These are phyloP conservation scores for Lipomyces orientalis DNA, from an alignment of 805 yeast genomes.

Conservation along the genomic window DNA sequence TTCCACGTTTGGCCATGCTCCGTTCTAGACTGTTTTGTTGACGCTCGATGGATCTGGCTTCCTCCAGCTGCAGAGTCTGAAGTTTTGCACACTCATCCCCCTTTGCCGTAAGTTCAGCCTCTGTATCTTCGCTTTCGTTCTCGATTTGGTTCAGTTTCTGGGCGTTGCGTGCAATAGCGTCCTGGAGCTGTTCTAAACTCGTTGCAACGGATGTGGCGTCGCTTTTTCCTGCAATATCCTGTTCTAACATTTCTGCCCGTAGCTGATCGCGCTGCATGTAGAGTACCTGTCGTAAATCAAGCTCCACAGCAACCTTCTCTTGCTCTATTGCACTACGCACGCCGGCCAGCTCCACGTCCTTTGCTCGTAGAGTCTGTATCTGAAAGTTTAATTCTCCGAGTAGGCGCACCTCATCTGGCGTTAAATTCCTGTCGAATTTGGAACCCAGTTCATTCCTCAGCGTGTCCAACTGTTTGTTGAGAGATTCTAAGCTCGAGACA, in stretches of 20 bases:
- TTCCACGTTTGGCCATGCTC: slow-evolving; percentile 63
- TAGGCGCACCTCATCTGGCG: slow-evolving; percentile 54
- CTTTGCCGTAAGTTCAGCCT: slow-evolving; percentile 43
- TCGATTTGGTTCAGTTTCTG: slow-evolving; percentile 43
- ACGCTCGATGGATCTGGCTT: slow-evolving; percentile 62
- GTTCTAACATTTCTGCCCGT: slow-evolving; percentile 35
- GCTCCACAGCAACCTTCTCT: slow-evolving; percentile 53
- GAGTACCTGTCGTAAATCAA: slow-evolving; percentile 65
- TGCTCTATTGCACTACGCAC: slow-evolving; percentile 55
- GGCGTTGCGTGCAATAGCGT: slow-evolving; percentile 44
- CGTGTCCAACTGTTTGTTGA: slow-evolving; percentile 53
- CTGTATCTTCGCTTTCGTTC: slow-evolving; percentile 32
- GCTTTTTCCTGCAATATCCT: slow-evolving; percentile 33
- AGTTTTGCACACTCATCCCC: slow-evolving; percentile 55
- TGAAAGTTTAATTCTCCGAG: slow-evolving; percentile 47
- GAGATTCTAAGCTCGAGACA: slow-evolving; percentile 46
- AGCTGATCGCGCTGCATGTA: slow-evolving; percentile 58
- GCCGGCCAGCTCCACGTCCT: slow-evolving; percentile 50
- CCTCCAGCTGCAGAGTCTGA: slow-evolving; percentile 61
- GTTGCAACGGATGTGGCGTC: slow-evolving; percentile 42
- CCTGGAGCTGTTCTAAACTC: slow-evolving; percentile 15
- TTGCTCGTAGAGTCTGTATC: slow-evolving; percentile 27
- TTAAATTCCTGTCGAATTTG: slow-evolving; percentile 60
- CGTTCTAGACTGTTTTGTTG: slow-evolving; percentile 70
- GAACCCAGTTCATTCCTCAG: slow-evolving; percentile 57